Evolutionary conservation across 192 early-diverging fungal genomes (phyloP), one percentile per base, ranked within the genome.

Genomic region (Coemansia sp.): DNA sequence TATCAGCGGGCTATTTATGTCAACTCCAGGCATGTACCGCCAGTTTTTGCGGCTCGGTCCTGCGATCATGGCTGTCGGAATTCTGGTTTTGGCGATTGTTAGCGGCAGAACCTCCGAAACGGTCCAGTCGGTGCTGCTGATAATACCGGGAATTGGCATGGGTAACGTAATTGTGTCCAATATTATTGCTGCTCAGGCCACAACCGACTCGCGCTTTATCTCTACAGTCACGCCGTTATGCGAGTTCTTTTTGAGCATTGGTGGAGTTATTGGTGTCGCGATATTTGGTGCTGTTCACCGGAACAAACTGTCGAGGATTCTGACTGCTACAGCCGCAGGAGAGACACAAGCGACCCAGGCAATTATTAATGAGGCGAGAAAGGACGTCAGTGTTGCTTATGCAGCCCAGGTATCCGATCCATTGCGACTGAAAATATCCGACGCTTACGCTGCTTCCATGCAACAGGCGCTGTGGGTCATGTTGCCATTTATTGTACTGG

Each of bases 91-190:
- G 23, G 76, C 85, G 4, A 81, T 85, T 5, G 67, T 92, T 12
- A 64, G 73, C 35, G 80, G 72, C 20, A 71, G 80, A 16, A 77
- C 84, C 3, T 66, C 68, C 23, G 64, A 69, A 35, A 82, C 63
- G 22, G 53, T 74, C 54, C 75, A 85, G 39, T 83, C 88, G 32
- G 81, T 84, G 12, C 88, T 82, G 64, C 75, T 93, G 39, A 45
- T 93, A 9, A 74, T 94, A 48, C 61, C 85, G 13, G 94, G 93
- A 7, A 26, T 85, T 5, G 96, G 96, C 9, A 71, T 89, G 54
- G 94, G 96, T 19, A 74, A 82, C 41, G 82, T 87, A 20, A 83
- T 94, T 56, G 92, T 94, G 56, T 85, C 87, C 6, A 82, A 88
- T 26, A 69, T 93, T 45, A 82, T 94, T 45, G 89, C 84, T 10